These are phyloP conservation scores for Hanseniaspora occidentalis DNA, from an alignment of 805 yeast genomes.

Conservation along the genomic window DNA sequence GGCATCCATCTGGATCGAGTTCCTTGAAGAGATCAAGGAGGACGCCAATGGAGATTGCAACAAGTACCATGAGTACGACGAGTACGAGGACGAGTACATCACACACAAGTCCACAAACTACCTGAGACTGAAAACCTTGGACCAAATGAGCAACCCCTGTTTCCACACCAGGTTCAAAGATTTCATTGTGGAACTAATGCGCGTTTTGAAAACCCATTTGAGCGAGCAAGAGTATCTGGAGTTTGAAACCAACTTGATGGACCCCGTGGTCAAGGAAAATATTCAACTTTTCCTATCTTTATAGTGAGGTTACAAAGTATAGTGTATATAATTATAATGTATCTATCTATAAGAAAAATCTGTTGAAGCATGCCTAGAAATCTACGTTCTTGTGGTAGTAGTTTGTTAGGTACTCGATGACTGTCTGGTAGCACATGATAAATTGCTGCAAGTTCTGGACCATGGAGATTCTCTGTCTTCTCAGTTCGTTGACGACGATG, in stretches of 20 bases:
- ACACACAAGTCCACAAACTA: constrained; percentile 15
- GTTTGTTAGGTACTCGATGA: constrained; percentile 19
- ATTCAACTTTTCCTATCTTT: constrained; percentile 16
- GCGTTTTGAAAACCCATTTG: constrained; percentile 14
- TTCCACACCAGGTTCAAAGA: constrained; percentile 38
- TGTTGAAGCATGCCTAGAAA: no score
- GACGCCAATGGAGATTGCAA: constrained; percentile 40
- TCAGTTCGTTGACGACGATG: constrained; percentile 45
- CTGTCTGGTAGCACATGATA: constrained; percentile 55
- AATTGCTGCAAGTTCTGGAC: constrained; percentile 67
- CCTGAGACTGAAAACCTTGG: constrained; percentile 31
- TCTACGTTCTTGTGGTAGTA: background rate
- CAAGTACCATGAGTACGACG: constrained; percentile 34
- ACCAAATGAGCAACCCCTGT: constrained; percentile 37
- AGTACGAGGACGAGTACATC: constrained; percentile 24
- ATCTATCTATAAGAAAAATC: no score
- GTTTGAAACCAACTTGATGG: constrained; percentile 11
- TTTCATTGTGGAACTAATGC: constrained; percentile 26
- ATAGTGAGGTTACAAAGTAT: background rate
- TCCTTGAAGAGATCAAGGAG: constrained; percentile 71
- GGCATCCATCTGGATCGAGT: constrained; percentile 32
- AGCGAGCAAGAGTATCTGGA: constrained; percentile 16
- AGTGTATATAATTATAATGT: no score
- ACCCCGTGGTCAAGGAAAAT: constrained; percentile 17
- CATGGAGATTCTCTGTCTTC: constrained; percentile 65